Conservation (phyloP, 768 basidiomycete genomes). For the Boletellus ananas region DNA sequence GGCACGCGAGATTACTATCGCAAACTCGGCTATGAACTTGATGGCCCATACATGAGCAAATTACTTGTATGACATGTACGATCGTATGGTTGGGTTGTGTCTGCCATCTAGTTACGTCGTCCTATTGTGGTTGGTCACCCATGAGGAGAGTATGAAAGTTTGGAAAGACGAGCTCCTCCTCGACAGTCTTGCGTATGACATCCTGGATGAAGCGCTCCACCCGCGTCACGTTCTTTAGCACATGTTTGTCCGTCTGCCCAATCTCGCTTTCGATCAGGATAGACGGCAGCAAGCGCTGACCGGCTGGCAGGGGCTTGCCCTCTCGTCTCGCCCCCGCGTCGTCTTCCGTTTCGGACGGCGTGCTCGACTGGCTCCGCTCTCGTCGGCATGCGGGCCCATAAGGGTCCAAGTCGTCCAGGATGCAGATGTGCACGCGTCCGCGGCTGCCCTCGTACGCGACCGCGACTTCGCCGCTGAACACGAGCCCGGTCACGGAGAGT, state of each 20-base stretch:
- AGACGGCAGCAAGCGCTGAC: conserved; percentile 77
- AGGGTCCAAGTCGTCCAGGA: conserved; percentile 84
- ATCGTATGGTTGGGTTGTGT: no score
- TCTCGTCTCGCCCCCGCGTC: conserved; percentile 44
- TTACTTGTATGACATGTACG: conserved; percentile 42
- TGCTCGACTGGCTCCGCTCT: conserved; percentile 41
- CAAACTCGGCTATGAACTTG: conserved; percentile 88
- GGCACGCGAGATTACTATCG: conserved; percentile 97
- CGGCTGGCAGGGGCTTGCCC: conserved; percentile 70
- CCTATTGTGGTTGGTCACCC: conserved; percentile 34
- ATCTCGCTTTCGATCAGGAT: conserved; percentile 97
- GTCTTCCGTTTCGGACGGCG: conserved; percentile 64
- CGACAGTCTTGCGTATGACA: conserved; percentile 89
- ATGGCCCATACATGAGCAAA: conserved; percentile 99
- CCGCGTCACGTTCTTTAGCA: conserved; percentile 90
- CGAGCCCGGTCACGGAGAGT: conserved; percentile 84
- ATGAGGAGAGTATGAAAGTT: conserved; percentile 84
- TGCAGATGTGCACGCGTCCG: conserved; percentile 78
- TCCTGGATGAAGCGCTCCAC: conserved; percentile 96
- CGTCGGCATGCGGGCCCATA: conserved; percentile 71
- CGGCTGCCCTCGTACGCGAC: conserved; percentile 88
- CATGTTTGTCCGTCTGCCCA: conserved; percentile 92
- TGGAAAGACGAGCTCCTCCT: conserved; percentile 94
- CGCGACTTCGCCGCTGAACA: conserved; percentile 83
- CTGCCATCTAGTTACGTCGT: not conserved